These are phyloP conservation scores for Beta corolliflora DNA, from an alignment of 179 eudicot species.

Conservation along the genomic window DNA sequence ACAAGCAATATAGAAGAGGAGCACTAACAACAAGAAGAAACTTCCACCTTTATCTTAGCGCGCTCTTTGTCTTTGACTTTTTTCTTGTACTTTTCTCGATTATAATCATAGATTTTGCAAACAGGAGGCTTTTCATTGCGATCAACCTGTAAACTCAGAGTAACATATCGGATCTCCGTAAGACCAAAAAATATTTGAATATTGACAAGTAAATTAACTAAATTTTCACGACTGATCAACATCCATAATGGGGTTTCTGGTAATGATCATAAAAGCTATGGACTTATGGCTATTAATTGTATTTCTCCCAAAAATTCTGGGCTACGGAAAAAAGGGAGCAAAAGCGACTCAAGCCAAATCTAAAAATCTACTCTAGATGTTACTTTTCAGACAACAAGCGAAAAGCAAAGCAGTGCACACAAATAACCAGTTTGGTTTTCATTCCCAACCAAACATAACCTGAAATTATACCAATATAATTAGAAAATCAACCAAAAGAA, in stretches of 20 bases:
- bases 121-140: conserved; percentile 65
- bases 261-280: background rate
- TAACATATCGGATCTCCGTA: background rate
- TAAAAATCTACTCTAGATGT: background rate
- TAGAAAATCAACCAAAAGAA: background rate
- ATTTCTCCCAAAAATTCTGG: background rate
- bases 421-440: background rate
- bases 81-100: conserved; percentile 54
- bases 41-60: conserved; percentile 62
- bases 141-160: conserved; percentile 51
- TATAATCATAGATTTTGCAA: conserved; percentile 73
- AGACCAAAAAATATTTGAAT: background rate
- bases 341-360: background rate
- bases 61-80: conserved; percentile 58
- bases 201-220: background rate
- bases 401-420: background rate
- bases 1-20: background rate
- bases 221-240: background rate
- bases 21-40: background rate
- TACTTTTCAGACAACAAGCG: background rate
- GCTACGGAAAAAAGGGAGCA: background rate
- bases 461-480: background rate
- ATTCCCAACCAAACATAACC: background rate
- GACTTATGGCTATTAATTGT: background rate
- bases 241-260: background rate